Conservation (phyloP, 768 basidiomycete genomes). For the Tricholoma flavovirens region DNA sequence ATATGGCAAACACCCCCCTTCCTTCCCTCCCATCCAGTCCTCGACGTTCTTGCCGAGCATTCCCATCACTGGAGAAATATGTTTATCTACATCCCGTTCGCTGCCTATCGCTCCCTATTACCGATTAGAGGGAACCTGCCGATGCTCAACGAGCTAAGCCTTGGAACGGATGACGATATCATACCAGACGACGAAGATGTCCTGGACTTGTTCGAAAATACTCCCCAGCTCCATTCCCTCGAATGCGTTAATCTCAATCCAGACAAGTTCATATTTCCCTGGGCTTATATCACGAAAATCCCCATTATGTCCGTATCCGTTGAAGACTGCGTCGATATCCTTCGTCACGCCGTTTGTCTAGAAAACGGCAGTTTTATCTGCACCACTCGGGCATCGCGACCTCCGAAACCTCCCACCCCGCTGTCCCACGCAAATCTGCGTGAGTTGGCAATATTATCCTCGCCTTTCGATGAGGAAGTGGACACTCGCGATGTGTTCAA, state of each 20-base stretch:
- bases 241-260: constrained; percentile 20
- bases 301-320: constrained; percentile 14
- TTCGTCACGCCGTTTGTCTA: constrained; percentile 13
- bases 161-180: constrained; percentile 13
- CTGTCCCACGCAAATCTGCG: constrained; percentile 28
- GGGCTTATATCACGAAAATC: constrained; percentile 15
- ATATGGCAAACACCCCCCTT: constrained; percentile 18
- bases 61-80: constrained; percentile 17
- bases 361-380: constrained; percentile 15
- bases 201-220: constrained; percentile 14
- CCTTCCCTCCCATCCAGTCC: constrained; percentile 15
- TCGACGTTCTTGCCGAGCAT: constrained; percentile 17
- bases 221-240: constrained; percentile 16
- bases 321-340: constrained; percentile 13
- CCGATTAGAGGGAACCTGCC: constrained; percentile 18
- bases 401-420: constrained; percentile 5
- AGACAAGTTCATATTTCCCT: constrained; percentile 17
- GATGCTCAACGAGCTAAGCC: constrained; percentile 15
- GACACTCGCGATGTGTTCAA: constrained; percentile 32
- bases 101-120: constrained; percentile 13
- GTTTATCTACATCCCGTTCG: constrained; percentile 18
- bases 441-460: constrained; percentile 32
- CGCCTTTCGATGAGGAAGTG: constrained; percentile 29
- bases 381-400: constrained; percentile 5
- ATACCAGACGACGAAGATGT: constrained; percentile 3